Percentiles rank a stretch among this genome's conserved stretches.
Evolutionary conservation across 2,329 filamentous ascomycete species (phyloP).

Genomic region (Chaetomium sp.): DNA sequence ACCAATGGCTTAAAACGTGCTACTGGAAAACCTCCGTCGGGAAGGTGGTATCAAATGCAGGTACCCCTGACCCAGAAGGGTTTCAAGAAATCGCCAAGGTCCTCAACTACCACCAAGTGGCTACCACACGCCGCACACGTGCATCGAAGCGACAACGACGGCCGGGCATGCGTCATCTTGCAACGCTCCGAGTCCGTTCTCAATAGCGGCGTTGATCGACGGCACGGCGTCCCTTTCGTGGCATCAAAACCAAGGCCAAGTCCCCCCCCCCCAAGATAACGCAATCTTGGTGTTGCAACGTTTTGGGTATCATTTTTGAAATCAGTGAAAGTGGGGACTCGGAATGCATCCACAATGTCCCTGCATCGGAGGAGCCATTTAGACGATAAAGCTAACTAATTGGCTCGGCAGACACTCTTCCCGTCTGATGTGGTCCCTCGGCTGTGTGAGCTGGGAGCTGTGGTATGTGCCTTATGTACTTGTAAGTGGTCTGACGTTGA

Average conservation of each 20-base stretch:
- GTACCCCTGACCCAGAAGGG: neutral
- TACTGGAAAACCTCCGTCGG: neutral
- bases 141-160: neutral
- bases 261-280: neutral
- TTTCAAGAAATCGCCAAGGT: neutral
- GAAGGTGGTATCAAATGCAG: neutral
- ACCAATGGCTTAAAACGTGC: slow-evolving; percentile 1
- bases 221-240: neutral
- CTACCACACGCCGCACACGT: neutral
- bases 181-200: neutral
- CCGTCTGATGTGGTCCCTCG: neutral
- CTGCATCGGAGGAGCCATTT: neutral
- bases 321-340: neutral
- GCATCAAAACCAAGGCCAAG: neutral
- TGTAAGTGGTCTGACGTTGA: neutral
- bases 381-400: neutral
- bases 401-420: neutral
- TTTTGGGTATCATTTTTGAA: neutral
- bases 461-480: no score
- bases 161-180: neutral
- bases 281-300: neutral
- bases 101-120: no score
- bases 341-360: neutral
- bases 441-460: neutral
- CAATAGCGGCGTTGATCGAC: neutral